Base-by-base conservation (phyloP, 2,329 filamentous ascomycete genomes). In the Beauveria sp. region DNA sequence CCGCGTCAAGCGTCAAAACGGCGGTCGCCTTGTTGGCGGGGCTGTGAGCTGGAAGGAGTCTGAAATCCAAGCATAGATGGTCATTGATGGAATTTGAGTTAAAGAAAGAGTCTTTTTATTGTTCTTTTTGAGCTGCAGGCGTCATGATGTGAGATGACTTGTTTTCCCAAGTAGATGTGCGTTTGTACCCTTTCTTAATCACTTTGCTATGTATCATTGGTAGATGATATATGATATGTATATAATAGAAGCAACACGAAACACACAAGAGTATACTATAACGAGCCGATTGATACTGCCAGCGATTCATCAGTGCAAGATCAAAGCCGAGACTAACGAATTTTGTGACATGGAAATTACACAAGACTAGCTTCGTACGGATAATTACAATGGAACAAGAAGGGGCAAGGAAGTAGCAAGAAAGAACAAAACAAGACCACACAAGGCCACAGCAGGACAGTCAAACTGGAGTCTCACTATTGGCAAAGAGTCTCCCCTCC, bases 1-100 rank as follows among this genome's bases (percentile, higher is more conserved):
- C 76, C 85, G 95, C 61, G 93, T 99, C 43, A 99, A 99, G 86
- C 81, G 95, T 67, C 89, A 89, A 72, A 84, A 93, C 68, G 92
- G 93, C 9, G 85, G 85, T 0, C 75, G 85, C 28, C 70, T 84
- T 14, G 85, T 87, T 9, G 84, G 85, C 10, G 79, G 77, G 2
- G 74, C 72, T 18, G 69, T 70, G 24, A 71, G 73, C 12, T 91
- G 88, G 88, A 88, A 84, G 66, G 82, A 89, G 72, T 79, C 79
- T 56, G 88, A 91, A 75, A 78, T 91, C 55, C 81, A 91, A 74
- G 85, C 84, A 63, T 89, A 73, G 30, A 51, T 6, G 34, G 3
- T 2, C 10, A n/a, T 38, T 20, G 20, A 22, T 30, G 74, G 53
- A 20, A 45, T 20, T 42, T 40, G 16, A 2, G 5, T 20, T 6